Evolutionary conservation across 345 rosid genomes (phyloP), one percentile per base, ranked within the genome.

Genomic region (Eucalyptus coolabah): DNA sequence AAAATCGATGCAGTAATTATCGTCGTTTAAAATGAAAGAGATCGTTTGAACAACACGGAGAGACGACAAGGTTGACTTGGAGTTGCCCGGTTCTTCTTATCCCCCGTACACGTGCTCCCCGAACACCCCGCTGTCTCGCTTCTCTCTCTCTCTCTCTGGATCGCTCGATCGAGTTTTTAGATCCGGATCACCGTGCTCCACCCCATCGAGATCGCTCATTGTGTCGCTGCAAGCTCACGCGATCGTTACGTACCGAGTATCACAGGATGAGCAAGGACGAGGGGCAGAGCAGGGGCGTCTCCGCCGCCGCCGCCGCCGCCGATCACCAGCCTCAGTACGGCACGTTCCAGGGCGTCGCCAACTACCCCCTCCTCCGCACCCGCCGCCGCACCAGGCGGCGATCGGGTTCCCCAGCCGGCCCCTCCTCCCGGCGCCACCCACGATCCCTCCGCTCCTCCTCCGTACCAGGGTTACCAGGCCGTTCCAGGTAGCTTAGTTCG

Each of bases 261-360:
- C 15, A 7, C 15, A 18, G 59, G 67, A 90, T 67, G 88, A 30
- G 44, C 50, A 88, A 87, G 89, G 89, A 45, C 86, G 77, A 42
- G 2, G 89, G 37, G 89, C 86, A 90, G 47, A 85, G 83, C n/a
- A 87, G 60, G 42, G 9, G 87, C 86, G 86, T 7, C 53, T 9
- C 40, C 59, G 13, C 42, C 50, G 50, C 45, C 45, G 42, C 47
- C 77, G 12, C 85, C 50, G 34, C 16, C 87, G 37, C 23, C 87
- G 77, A 32, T 69, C 88, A 26, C 86, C 77, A 24, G 65, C 91
- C 86, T 11, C 98, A 96, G 50, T 98, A 98, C 92, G 99, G 98
- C 23, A 97, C 99, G 12, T 98, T 98, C 92, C 99, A 98, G 92
- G 99, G 99, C 85, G 99, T 97, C 51, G 96, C 98, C 88, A 97